Evolutionary conservation across 441 rosid species (phyloP).

Genomic region (Mallotus repandus): DNA sequence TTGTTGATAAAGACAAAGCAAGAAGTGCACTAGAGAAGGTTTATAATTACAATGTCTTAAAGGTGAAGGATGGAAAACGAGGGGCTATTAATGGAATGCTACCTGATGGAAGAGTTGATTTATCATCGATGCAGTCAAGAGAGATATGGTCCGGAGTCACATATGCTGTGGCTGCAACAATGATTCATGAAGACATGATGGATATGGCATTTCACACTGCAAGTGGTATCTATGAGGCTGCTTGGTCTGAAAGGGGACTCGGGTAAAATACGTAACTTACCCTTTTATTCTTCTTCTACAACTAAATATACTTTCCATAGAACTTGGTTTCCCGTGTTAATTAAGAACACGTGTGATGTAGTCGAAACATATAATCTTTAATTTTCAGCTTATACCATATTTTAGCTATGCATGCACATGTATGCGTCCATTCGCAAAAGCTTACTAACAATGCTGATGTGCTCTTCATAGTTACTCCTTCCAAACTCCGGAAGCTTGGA

Average conservation of each 20-base stretch:
- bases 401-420: neutral
- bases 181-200: constrained; percentile 73
- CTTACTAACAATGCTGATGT: constrained; percentile 9
- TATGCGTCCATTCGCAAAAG: neutral
- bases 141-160: constrained; percentile 96
- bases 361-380: neutral
- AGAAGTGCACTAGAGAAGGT: constrained; percentile 63
- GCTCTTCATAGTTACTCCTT: constrained; percentile 57
- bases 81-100: constrained; percentile 96
- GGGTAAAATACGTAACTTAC: constrained; percentile 45
- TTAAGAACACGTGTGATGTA: neutral
- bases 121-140: constrained; percentile 76
- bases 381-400: neutral
- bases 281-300: neutral
- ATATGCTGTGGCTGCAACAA: constrained; percentile 81
- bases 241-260: constrained; percentile 77
- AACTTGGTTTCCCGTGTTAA: neutral
- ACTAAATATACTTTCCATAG: neutral
- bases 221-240: constrained; percentile 67
- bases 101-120: constrained; percentile 77
- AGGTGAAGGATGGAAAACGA: constrained; percentile 70
- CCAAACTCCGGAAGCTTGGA: constrained; percentile 93
- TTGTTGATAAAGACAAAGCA: constrained; percentile 68
- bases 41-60: constrained; percentile 69
- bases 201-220: constrained; percentile 83